Percentiles rank a stretch among this genome's conserved stretches.
These are phyloP conservation scores for Condylostoma magnum DNA, from an alignment of 169 alveolate species.

Conservation along the genomic window DNA sequence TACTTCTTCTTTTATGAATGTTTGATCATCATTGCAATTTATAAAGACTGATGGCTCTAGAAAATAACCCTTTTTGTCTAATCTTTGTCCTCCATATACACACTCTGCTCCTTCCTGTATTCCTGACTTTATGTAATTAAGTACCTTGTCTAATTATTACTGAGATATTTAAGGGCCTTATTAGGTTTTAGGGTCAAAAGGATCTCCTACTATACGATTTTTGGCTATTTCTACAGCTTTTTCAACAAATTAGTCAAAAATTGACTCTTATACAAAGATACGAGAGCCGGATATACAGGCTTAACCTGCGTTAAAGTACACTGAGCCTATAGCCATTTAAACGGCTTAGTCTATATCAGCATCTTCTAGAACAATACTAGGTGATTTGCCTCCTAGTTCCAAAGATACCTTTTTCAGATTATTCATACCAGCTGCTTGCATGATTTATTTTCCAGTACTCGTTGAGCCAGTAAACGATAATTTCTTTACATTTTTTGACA, in stretches of 20 bases:
- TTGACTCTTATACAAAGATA: constrained; percentile 69
- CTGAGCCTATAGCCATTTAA: constrained; percentile 58
- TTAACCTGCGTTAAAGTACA: constrained; percentile 76
- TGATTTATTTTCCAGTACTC: constrained; percentile 54
- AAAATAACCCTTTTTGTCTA: constrained; percentile 60
- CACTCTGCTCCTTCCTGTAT: constrained; percentile 62
- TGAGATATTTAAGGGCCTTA: constrained; percentile 67
- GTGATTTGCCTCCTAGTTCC: constrained; percentile 87
- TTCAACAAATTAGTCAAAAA: constrained; percentile 64
- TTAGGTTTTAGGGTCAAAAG: constrained; percentile 44
- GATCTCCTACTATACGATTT: constrained; percentile 55
- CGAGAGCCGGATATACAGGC: constrained; percentile 73
- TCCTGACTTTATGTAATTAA: constrained; percentile 57
- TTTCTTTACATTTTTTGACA: constrained; percentile 55
- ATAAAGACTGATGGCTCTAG: constrained; percentile 68
- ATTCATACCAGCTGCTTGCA: constrained; percentile 38
- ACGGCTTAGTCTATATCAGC: constrained; percentile 74
- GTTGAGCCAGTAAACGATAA: constrained; percentile 83
- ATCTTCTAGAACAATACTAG: constrained; percentile 71
- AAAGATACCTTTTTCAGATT: constrained; percentile 62
- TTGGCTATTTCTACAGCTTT: constrained; percentile 30
- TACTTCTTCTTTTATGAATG: constrained; percentile 69
- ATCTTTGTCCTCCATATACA: constrained; percentile 65
- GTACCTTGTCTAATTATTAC: constrained; percentile 52
- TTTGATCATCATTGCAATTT: constrained; percentile 60